Percentiles rank a stretch among this genome's conserved stretches.
Evolutionary conservation across 176 grass and related monocot genomes (phyloP).

Genomic region (Echinochloa phyllopogon): DNA sequence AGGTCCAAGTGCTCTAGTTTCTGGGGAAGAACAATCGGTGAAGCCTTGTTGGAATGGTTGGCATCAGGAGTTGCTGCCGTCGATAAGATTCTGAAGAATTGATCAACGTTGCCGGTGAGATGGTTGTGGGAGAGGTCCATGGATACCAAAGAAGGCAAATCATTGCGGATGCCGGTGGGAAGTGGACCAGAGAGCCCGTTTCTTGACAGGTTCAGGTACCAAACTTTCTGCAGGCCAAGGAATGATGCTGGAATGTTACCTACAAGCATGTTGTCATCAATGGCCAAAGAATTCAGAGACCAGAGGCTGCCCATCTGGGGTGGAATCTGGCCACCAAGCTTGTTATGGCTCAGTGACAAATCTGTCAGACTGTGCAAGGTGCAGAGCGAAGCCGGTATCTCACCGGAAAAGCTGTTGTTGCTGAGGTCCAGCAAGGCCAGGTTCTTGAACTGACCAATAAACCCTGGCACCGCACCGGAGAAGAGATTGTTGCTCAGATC

Average conservation of each 20-base stretch:
- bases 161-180: slow-evolving; percentile 46
- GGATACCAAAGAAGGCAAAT: slow-evolving; percentile 54
- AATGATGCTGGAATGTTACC: slow-evolving; percentile 67
- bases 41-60: background rate
- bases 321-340: slow-evolving; percentile 59
- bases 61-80: background rate
- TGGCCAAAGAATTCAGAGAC: slow-evolving; percentile 61
- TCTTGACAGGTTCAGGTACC: slow-evolving; percentile 72
- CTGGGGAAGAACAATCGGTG: slow-evolving; percentile 37
- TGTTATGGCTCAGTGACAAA: slow-evolving; percentile 65
- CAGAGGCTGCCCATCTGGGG: slow-evolving; percentile 53
- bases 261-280: slow-evolving; percentile 54
- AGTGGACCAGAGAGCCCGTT: slow-evolving; percentile 57
- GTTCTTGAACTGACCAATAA: slow-evolving; percentile 60
- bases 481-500: slow-evolving; percentile 67
- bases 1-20: slow-evolving; percentile 58
- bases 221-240: slow-evolving; percentile 60
- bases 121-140: slow-evolving; percentile 72
- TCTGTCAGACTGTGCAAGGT: slow-evolving; percentile 46
- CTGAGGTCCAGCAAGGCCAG: slow-evolving; percentile 71
- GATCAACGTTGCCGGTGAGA: slow-evolving; percentile 55
- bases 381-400: slow-evolving; percentile 64
- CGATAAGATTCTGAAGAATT: slow-evolving; percentile 64
- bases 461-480: slow-evolving; percentile 56
- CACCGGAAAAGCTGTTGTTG: slow-evolving; percentile 73